Evolutionary conservation across 2,329 filamentous ascomycete species (phyloP), one percentile per base, ranked within the genome.

Genomic region (Pestalotiopsis sp.): DNA sequence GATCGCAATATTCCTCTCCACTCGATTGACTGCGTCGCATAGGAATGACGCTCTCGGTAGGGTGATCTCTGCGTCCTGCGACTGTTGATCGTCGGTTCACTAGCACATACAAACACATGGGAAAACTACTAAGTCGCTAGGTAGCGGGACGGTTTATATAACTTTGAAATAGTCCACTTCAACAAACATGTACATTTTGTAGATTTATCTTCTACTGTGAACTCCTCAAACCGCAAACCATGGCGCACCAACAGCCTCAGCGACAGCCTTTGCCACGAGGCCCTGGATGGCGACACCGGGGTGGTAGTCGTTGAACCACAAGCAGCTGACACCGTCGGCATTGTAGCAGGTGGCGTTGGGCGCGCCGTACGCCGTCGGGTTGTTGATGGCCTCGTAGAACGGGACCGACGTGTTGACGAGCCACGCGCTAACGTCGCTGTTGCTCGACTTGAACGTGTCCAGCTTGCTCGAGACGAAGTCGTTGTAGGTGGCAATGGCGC

Each of bases 341-440:
- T 66, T 72, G 7, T 70, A 63, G 25, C 72, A 74, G 2, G 71
- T 73, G 7, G 71, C 69, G 41, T 74, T 71, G 4, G 67, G 23
- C 1, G 73, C 73, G 13, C 73, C 73, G n/a, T 73, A 74, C 4
- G 70, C 71, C 58, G 72, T 70, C 4, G 73, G 73, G 66, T 74
- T 61, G 61, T 69, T 38, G 14, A 74, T 64, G 9, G 70, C 67
- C 2, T 69, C 56, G 13, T 66, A 36, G 39, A 74, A 73, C 1
- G 68, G 70, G 14, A 70, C 25, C 17, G 70, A 52, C 2, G 73
- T 74, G 61, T 73, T 68, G 36, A 74, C 72, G n/a, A 74, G 38
- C 61, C 62, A 64, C 6, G 67, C 67, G 9, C 66, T 70, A 3
- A 72, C 62, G 20, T 65, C 72, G n/a, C 63, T 45, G 38, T 74